Conservation (phyloP, 2,329 filamentous ascomycete genomes). For the Hypoxylon sp. region DNA sequence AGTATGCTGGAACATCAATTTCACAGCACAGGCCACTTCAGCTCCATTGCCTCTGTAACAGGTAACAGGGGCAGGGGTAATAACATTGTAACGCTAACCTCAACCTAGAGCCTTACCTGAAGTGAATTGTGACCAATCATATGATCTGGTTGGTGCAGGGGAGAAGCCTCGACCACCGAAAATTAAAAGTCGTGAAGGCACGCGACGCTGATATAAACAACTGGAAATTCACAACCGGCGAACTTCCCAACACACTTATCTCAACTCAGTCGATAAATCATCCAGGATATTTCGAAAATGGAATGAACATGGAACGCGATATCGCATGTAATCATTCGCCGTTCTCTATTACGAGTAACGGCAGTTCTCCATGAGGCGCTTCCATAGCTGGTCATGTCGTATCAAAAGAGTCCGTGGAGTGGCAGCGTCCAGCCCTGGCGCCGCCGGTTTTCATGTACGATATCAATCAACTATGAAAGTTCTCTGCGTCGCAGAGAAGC, state of each 20-base stretch:
- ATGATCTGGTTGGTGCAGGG: slow-evolving; percentile 7
- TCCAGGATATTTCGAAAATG: neutral
- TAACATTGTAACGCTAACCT: slow-evolving; percentile 5
- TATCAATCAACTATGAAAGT: slow-evolving; percentile 62
- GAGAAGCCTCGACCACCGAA: slow-evolving; percentile 18
- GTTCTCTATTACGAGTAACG: slow-evolving; percentile 11
- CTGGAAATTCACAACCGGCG: slow-evolving; percentile 3
- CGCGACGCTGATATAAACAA: slow-evolving; percentile 15
- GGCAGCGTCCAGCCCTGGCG: slow-evolving; percentile 30
- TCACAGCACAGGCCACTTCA: slow-evolving; percentile 24
- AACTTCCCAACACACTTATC: neutral
- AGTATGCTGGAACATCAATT: neutral
- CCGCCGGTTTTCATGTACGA: slow-evolving; percentile 20
- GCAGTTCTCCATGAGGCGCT: slow-evolving; percentile 32
- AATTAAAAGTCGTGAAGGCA: slow-evolving; percentile 26
- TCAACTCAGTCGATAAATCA: neutral
- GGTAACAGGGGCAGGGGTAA: neutral
- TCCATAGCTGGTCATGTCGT: slow-evolving; percentile 33
- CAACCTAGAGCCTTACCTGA: slow-evolving; percentile 7
- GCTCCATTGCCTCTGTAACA: slow-evolving; percentile 1
- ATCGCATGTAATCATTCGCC: slow-evolving; percentile 5
- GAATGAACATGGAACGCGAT: slow-evolving; percentile 27
- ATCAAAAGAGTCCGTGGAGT: slow-evolving; percentile 27
- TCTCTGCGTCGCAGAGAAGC: slow-evolving; percentile 87
- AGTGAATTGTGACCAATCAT: slow-evolving; percentile 19